Percentiles rank a stretch among this genome's conserved stretches.
Conservation (phyloP, 176 grass and related monocot species). For the Oryza australiensis region DNA sequence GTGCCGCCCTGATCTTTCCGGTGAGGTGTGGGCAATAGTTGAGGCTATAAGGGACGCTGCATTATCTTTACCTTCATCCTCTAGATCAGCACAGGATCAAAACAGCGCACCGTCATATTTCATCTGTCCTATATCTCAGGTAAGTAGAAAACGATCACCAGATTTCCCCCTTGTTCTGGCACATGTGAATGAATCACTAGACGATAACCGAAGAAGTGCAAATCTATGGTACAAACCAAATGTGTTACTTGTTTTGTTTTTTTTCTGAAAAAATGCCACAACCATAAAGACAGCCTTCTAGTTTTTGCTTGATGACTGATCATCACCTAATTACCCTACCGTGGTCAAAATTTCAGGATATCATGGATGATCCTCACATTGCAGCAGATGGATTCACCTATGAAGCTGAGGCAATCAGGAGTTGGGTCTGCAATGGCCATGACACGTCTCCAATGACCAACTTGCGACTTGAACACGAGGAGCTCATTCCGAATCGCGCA, state of each 20-base stretch:
- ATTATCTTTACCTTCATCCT: constrained; percentile 34
- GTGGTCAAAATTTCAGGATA: constrained; percentile 26
- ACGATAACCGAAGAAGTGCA: neutral
- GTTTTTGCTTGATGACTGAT: neutral
- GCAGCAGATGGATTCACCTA: constrained; percentile 52
- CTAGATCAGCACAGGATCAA: constrained; percentile 27
- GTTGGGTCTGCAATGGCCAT: constrained; percentile 21
- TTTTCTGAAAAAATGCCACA: neutral
- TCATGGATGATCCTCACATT: constrained; percentile 45
- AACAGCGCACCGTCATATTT: constrained; percentile 30
- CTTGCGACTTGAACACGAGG: constrained; percentile 25
- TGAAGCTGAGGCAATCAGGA: constrained; percentile 36
- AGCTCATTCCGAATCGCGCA: constrained; percentile 33
- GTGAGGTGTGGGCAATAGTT: constrained; percentile 21
- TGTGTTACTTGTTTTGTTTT: neutral
- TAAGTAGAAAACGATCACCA: neutral
- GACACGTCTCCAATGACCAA: constrained; percentile 51
- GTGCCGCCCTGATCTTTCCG: constrained; percentile 43
- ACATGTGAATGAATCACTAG: neutral
- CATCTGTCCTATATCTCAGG: constrained; percentile 48
- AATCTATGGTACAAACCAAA: neutral
- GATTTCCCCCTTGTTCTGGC: neutral
- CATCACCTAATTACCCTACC: neutral
- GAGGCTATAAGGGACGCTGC: constrained; percentile 34
- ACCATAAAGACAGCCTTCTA: too few relatives aligned